Evolutionary conservation across 495 filamentous ascomycete species (phyloP).

Genomic region (Rhypophila decipiens): DNA sequence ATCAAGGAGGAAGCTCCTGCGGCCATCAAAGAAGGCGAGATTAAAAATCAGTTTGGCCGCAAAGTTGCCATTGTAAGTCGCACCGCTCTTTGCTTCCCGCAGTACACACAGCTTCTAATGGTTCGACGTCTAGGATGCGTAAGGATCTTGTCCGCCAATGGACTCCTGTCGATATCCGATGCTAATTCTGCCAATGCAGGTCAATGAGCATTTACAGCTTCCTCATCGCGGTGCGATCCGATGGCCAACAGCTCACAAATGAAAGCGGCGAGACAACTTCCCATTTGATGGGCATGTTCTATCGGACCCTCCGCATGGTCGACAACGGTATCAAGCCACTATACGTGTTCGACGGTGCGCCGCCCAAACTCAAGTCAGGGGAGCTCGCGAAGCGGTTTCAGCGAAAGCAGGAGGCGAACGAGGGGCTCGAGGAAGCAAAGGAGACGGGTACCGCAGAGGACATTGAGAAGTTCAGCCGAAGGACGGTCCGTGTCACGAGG

Average conservation of each 20-base stretch:
- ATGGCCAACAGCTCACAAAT: constrained; percentile 90
- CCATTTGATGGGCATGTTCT: constrained; percentile 98
- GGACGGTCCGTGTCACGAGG: constrained; percentile 88
- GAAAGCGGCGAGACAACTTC: constrained; percentile 94
- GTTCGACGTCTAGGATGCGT: constrained; percentile 67
- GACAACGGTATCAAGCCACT: constrained; percentile 98
- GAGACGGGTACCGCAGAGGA: constrained; percentile 96
- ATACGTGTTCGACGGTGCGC: constrained; percentile 95
- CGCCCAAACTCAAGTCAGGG: constrained; percentile 93
- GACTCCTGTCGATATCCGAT: background rate
- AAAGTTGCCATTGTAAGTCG: constrained; percentile 88
- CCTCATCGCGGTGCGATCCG: constrained; percentile 92
- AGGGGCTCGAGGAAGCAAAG: constrained; percentile 88
- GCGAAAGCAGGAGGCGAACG: constrained; percentile 80
- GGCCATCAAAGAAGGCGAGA: constrained; percentile 92
- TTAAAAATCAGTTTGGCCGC: constrained; percentile 96
- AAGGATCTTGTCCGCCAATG: constrained; percentile 27
- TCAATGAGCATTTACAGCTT: constrained; percentile 99
- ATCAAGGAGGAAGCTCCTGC: constrained; percentile 89
- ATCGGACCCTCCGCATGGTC: constrained; percentile 94
- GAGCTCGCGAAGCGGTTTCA: constrained; percentile 91
- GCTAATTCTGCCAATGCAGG: constrained; percentile 35
- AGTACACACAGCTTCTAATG: constrained; percentile 7
- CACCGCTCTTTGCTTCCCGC: background rate
- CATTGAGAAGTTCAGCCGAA: constrained; percentile 92